A percentile compares a stretch with the other conserved stretches of the same genome.
These are phyloP conservation scores for Fusarium guadeloupense DNA, from an alignment of 2,329 filamentous ascomycete species.

Conservation along the genomic window DNA sequence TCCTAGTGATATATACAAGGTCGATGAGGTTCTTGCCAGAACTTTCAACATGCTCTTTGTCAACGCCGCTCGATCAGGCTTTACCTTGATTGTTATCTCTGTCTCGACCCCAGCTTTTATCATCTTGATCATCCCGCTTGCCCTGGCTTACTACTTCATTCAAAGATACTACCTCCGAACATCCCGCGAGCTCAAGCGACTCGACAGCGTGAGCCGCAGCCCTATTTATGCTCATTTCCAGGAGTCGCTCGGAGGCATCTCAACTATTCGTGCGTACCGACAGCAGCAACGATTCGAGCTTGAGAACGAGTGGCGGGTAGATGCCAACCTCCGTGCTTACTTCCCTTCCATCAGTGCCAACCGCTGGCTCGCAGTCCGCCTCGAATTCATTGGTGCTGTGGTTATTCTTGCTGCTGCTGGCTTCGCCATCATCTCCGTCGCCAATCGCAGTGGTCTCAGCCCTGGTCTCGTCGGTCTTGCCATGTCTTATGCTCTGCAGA, in stretches of 20 bases:
- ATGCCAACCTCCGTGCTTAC: slow-evolving; percentile 92
- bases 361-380: slow-evolving; percentile 91
- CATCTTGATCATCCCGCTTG: slow-evolving; percentile 81
- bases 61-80: slow-evolving; percentile 77
- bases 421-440: slow-evolving; percentile 83
- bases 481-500: slow-evolving; percentile 97
- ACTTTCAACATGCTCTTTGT: slow-evolving; percentile 97
- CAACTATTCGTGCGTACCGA: slow-evolving; percentile 93
- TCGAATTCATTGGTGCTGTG: slow-evolving; percentile 94
- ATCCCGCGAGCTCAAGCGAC: slow-evolving; percentile 92
- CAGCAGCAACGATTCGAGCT: slow-evolving; percentile 87
- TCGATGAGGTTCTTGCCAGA: slow-evolving; percentile 93
- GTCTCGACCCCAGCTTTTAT: slow-evolving; percentile 83
- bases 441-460: slow-evolving; percentile 69
- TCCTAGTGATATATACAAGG: slow-evolving; percentile 75
- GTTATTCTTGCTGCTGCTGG: slow-evolving; percentile 90
- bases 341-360: slow-evolving; percentile 95
- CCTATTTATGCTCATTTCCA: slow-evolving; percentile 99
- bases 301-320: slow-evolving; percentile 97
- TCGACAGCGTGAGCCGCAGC: slow-evolving; percentile 94
- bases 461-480: slow-evolving; percentile 86
- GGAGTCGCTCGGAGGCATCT: slow-evolving; percentile 91
- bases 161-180: slow-evolving; percentile 97
- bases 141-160: slow-evolving; percentile 86
- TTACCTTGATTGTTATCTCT: slow-evolving; percentile 88